Evolutionary conservation across 345 rosid genomes (phyloP).

Genomic region (Stellera chamaejasme): DNA sequence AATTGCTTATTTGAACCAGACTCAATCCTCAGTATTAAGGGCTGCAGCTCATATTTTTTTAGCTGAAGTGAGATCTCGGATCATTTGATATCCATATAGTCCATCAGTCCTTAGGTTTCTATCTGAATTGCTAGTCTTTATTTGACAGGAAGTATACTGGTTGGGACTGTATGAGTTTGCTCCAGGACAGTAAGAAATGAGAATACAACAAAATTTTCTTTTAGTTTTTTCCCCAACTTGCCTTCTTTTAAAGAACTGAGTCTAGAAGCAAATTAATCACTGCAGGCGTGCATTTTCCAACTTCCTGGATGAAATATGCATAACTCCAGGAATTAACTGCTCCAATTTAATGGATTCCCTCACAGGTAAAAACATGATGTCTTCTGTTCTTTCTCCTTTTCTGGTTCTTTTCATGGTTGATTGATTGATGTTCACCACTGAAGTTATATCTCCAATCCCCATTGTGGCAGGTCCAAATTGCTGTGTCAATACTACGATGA

Average conservation of each 20-base stretch:
- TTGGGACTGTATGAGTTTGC: slow-evolving; percentile 27
- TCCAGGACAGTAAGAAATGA: slow-evolving; percentile 23
- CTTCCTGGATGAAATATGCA: slow-evolving; percentile 25
- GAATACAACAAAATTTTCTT: neutral
- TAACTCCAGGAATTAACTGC: neutral
- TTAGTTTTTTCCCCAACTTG: too few relatives aligned
- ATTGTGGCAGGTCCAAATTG: too few relatives aligned
- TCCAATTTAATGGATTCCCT: too few relatives aligned
- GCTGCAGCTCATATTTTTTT: slow-evolving; percentile 12
- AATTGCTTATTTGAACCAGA: slow-evolving; percentile 30
- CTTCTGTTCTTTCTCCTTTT: too few relatives aligned
- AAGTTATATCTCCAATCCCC: too few relatives aligned
- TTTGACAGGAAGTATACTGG: slow-evolving; percentile 23
- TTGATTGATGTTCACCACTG: too few relatives aligned
- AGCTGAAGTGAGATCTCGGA: neutral
- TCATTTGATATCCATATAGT: neutral
- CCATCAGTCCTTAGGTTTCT: too few relatives aligned
- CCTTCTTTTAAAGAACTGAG: too few relatives aligned
- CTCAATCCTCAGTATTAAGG: slow-evolving; percentile 26
- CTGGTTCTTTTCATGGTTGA: too few relatives aligned
- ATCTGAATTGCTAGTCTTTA: neutral
- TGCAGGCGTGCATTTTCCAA: slow-evolving; percentile 25
- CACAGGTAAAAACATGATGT: too few relatives aligned
- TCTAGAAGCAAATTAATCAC: neutral
- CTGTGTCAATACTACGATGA: too few relatives aligned